Conservation (phyloP, 2,329 filamentous ascomycete species). For the Penicillium palitans region DNA sequence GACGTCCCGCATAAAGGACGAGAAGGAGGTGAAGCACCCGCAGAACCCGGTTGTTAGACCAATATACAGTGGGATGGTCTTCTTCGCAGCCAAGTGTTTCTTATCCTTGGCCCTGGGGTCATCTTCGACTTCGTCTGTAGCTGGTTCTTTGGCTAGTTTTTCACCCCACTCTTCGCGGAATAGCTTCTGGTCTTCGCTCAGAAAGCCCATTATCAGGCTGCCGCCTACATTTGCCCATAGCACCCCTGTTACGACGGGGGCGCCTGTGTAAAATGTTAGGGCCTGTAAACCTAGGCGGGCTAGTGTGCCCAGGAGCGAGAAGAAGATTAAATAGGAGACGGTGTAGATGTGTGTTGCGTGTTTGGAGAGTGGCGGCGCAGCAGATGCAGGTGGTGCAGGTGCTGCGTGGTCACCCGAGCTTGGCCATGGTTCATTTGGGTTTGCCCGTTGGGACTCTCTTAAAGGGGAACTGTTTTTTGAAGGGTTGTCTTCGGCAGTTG, state of each 20-base stretch:
- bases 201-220: conserved; percentile 79
- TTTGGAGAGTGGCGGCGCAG: conserved; percentile 45
- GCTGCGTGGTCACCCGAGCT: conserved; percentile 13
- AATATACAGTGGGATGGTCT: conserved; percentile 84
- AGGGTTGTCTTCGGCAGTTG: not conserved
- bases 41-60: conserved; percentile 85
- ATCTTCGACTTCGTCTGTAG: conserved; percentile 24
- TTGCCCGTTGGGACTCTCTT: not conserved
- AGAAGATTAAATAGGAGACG: conserved; percentile 79
- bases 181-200: conserved; percentile 73
- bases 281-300: conserved; percentile 78
- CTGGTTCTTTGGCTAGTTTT: conserved; percentile 24
- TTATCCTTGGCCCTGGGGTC: conserved; percentile 36
- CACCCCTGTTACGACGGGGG: conserved; percentile 71
- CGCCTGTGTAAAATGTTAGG: conserved; percentile 75
- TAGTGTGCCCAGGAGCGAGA: conserved; percentile 80
- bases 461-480: not conserved
- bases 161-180: conserved; percentile 68
- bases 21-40: conserved; percentile 88
- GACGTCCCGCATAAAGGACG: conserved; percentile 75
- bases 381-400: conserved; percentile 11
- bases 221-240: conserved; percentile 89
- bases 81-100: conserved; percentile 67
- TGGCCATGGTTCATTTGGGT: conserved; percentile 12
- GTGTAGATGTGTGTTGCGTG: conserved; percentile 65